Base-by-base conservation (phyloP, 305 asterid species). In the Solanum aculeatissimum region DNA sequence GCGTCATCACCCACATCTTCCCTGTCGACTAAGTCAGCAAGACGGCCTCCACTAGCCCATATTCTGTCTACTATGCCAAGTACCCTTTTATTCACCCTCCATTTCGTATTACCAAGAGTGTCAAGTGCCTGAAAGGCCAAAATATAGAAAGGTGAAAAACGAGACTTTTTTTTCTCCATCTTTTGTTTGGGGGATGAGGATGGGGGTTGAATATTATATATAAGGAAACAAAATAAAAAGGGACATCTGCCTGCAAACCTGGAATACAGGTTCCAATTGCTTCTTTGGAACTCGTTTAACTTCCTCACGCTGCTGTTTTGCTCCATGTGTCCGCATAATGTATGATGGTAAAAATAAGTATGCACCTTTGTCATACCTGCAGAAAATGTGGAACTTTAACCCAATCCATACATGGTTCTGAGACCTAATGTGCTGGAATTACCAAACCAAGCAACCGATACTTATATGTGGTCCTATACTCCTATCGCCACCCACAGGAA, bases 261-360 rank as follows among this genome's bases (percentile, higher is more conserved):
- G 89, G 82, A 90, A 95, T 74, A 95, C 87, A 82, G 93, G 97
- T 78, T 89, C 92, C 84, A 97, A 89, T 85, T 95, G 97, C 87
- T 85, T 87, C 87, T 84, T 97, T 32, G 96, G 92, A 86, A 90
- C 86, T 89, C 93, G 92, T 92, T 91, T 95, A 82, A 97, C 65
- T 74, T 92, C 97, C 83, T 93, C 98, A 7, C 97, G 89, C 85
- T 94, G 98, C 86, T 93, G 98, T 91, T 88, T 97, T 86, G 99
- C 96, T 87, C 98, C 98, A 90, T 95, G 99, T 5, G 98, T 97
- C 78, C 98, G 98, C 99, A 97, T 97, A 51, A 97, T 85, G 88
- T 93, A 95, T 43, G 99, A 97, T 29, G 97, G 98, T 85, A 97
- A 86, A 91, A 95, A 95, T 88, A 95, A 86, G 91, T 97, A 89